These are phyloP conservation scores for Ashbya aceris DNA, from an alignment of 1,139 yeast genomes.

Conservation along the genomic window DNA sequence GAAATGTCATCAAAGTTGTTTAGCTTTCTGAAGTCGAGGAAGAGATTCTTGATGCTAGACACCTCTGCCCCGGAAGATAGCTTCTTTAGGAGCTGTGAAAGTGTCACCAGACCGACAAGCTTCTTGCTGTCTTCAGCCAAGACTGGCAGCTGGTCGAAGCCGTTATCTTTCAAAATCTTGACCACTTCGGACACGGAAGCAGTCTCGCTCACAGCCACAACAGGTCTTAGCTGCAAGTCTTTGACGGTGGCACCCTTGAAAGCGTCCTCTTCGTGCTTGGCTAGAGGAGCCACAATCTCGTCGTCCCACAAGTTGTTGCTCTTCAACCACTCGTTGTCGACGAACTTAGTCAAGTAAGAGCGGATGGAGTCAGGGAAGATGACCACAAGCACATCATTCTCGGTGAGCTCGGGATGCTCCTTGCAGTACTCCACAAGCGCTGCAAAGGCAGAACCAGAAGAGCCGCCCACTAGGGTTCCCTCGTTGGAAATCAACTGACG, in stretches of 20 bases:
- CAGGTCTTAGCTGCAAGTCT: conserved; percentile 73
- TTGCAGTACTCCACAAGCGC: conserved; percentile 69
- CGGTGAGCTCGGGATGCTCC: conserved; percentile 49
- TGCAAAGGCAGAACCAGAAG: conserved; percentile 77
- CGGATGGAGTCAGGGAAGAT: conserved; percentile 84
- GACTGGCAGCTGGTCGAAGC: conserved; percentile 82
- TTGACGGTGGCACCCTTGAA: conserved; percentile 54
- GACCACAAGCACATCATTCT: conserved; percentile 69
- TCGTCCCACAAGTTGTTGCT: conserved; percentile 58
- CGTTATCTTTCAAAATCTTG: conserved; percentile 62
- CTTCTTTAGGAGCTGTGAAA: conserved; percentile 62
- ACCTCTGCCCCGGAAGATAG: conserved; percentile 57
- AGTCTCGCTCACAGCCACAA: conserved; percentile 59
- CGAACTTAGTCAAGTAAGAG: conserved; percentile 80
- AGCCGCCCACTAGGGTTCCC: conserved; percentile 83
- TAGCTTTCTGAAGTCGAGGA: conserved; percentile 67
- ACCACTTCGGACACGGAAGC: conserved; percentile 62
- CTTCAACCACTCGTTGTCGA: conserved; percentile 88
- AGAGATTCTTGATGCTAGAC: conserved; percentile 50
- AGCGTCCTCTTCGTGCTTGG: conserved; percentile 35
- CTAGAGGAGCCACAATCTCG: conserved; percentile 34
- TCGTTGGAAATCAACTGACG: conserved; percentile 79
- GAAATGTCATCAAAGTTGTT: conserved; percentile 54
- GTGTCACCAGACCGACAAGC: conserved; percentile 67
- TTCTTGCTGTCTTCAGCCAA: conserved; percentile 46